Base-by-base conservation (phyloP, 164 flowering plant species). In the Saururus chinensis region DNA sequence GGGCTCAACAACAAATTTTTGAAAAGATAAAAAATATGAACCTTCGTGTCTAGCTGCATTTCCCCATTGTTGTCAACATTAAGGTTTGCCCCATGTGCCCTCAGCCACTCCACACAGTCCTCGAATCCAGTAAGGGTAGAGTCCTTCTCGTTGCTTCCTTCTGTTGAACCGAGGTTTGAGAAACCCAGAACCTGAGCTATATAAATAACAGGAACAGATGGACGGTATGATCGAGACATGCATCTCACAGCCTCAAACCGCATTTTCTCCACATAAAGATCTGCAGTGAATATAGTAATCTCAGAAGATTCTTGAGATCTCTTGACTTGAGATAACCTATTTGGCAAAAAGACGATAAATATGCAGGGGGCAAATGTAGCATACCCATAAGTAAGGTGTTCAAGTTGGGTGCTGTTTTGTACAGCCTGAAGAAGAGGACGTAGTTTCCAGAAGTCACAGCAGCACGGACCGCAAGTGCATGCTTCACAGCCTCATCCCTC, bases 401-500 rank as follows among this genome's bases (percentile, higher is more conserved):
- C 74, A 93, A 76, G 70, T 88, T 84, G 21, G 97, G 97, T 61
- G 96, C 96, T 1, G 79, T 65, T 75, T 87, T 88, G 79, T 88
- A 93, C 19, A 93, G 77, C 71, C 86, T 82, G 73, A 90, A 93
- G 63, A 88, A 93, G 67, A 73, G 64, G 35, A 90, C 84, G 75
- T 90, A 90, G 63, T 93, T 93, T 68, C 95, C 95, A 2, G 91
- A 85, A 7, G 89, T 80, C 37, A 93, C 87, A 45, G 99, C 97
- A 21, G 86, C 73, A 68, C 97, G 96, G 61, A 93, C 96, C 45
- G 95, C 87, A 62, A 90, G 96, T 59, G 99, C 99, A 71, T 93
- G 99, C 72, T 76, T 83, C 23, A 93, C 87, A 41, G 88, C 93
- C 68, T 73, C 78, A 69, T 90, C 81, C 70, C 72, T 71, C 68